Evolutionary conservation across 1,139 yeast genomes (phyloP), one percentile per base, ranked within the genome.

Genomic region (Candida labiduridarum): DNA sequence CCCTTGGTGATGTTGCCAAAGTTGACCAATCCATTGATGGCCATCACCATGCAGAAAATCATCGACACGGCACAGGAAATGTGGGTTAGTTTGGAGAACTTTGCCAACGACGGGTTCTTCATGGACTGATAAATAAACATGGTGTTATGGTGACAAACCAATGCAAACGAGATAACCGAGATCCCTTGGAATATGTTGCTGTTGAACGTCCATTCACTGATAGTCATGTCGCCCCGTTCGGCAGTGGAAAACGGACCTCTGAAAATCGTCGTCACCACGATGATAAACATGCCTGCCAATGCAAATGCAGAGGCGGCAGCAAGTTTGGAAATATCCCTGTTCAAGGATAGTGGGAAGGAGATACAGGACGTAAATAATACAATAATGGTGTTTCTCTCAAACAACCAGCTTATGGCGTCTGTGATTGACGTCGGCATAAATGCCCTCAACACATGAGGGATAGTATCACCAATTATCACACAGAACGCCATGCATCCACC

Each of bases 401-500:
- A 78, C 8, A 90, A 54, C 71, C 87, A 78, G 1, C 78, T 22
- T n/a, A 56, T 74, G 2, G 68, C 56, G 11, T 42, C 27, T 9
- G 78, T 68, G 4, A 85, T 66, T 8, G 76, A 66, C 4, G 68
- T 59, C 0, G 89, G 89, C 52, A 89, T 78, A 36, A 91, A 67
- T 2, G 92, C 83, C 52, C 83, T 74, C 41, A 92, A 65, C 4
- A 92, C 97, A 64, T 90, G 97, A 0, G 98, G 98, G 39, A 92
- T 85, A 0, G 97, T 89, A 62, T 92, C 98, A 18, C 98, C 98
- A 41, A 92, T 89, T 58, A 92, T 92, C 49, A 92, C 94, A 57
- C 96, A 88, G 67, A 90, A 92, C 2, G 97, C 97, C 78, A 91
- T 85, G 57, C 92, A 84, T 0, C 98, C 98, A 19, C 98, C 98